These are phyloP conservation scores for Insectozyma bohioensis DNA, from an alignment of 1,139 yeast species.

Conservation along the genomic window DNA sequence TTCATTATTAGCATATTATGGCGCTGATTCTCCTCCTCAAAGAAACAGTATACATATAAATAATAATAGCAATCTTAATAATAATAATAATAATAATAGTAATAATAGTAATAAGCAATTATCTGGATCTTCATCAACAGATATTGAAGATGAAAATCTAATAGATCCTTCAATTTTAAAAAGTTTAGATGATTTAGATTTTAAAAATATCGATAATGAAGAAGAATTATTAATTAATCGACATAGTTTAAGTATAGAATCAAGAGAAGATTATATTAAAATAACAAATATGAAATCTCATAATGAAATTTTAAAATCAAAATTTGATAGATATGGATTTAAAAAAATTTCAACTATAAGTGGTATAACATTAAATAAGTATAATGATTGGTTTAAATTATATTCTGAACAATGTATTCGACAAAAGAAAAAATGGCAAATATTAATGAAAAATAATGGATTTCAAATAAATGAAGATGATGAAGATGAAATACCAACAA, in stretches of 20 bases:
- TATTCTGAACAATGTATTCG: conserved; percentile 64
- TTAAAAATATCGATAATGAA: conserved; percentile 6
- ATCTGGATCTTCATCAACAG: neutral
- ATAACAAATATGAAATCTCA: conserved; percentile 14
- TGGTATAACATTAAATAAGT: conserved; percentile 51
- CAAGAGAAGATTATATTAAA: conserved; percentile 15
- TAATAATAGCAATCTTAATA: neutral
- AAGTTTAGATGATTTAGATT: conserved; percentile 12
- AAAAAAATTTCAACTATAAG: conserved; percentile 56
- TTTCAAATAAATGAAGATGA: conserved; percentile 34
- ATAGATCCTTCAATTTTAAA: conserved; percentile 8
- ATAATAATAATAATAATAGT: neutral
- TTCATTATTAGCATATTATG: conserved; percentile 29
- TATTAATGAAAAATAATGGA: conserved; percentile 66
- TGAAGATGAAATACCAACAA: conserved; percentile 28
- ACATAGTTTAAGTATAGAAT: conserved; percentile 4
- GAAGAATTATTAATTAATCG: conserved; percentile 1
- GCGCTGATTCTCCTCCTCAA: conserved; percentile 19
- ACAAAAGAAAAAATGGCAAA: conserved; percentile 75
- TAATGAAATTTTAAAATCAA: conserved; percentile 26
- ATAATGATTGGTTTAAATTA: conserved; percentile 70
- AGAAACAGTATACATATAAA: conserved; percentile 3
- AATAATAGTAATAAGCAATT: neutral
- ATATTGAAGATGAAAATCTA: conserved; percentile 1
- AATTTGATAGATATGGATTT: conserved; percentile 83